Base-by-base conservation (phyloP, 805 yeast genomes). In the Cyberlindnera lachancei region DNA sequence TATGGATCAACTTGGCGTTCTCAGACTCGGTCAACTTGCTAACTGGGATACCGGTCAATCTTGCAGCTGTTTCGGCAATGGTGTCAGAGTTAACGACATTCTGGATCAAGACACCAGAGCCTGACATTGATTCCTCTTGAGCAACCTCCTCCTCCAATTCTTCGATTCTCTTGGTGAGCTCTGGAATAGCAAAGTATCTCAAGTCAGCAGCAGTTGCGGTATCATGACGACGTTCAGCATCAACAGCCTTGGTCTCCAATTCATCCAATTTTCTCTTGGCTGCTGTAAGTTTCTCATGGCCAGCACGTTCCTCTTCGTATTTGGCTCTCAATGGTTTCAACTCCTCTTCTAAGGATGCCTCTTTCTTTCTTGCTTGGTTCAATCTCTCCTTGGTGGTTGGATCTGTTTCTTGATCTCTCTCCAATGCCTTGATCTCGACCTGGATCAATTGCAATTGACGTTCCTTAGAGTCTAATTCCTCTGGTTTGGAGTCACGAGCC, bases 401-500 rank as follows among this genome's bases (percentile, higher is more conserved):
- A 42, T 75, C 81, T 7, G 96, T 82, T 38, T 80, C 95, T 52
- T 78, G 79, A 56, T 90, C 98, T 63, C 98, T 83, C 63, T 92
- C 96, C 48, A 92, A 70, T 1, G 98, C 98, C 54, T 86, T 85
- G 54, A 92, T 90, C 61, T 92, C 98, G 37, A 92, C 97, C 50
- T 90, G 95, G 22, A 92, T 63, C 46, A 92, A 72, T 56, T 87
- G 94, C 30, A 88, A 69, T 62, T 86, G 86, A 59, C 98, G 83
- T 61, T 92, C 98, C 46, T 87, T 73, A 27, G 79, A 80, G 63
- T 92, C 98, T 50, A 92, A 70, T 57, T 87, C 96, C 60, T 92
- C 98, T 2, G 98, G 98, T 56, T 85, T 86, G 4, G 97, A 90
- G 57, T 92, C 98, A 61, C 98, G 77, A 4, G 96, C 95, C 33